A percentile compares a stretch with the other conserved stretches of the same genome.
phyloP scores from a whole-genome alignment of 768 basidiomycete genomes.

The Hypsizygus marmoreus region DNA sequence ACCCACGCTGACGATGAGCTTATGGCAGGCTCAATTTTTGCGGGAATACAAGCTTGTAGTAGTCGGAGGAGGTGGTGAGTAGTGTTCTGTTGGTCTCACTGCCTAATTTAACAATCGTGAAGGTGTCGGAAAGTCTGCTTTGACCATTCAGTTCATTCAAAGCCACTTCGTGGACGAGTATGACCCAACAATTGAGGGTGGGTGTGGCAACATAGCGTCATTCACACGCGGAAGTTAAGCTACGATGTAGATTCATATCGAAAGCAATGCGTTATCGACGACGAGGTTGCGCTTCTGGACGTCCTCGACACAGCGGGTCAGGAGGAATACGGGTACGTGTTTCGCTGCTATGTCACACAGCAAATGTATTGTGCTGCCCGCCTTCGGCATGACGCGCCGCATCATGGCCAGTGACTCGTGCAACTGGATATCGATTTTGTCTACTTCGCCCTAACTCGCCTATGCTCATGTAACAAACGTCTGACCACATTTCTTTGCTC shows the following conservation, averaged over 20 bases:
- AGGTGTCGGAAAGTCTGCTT: slow-evolving; percentile 74
- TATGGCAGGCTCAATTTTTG: slow-evolving; percentile 77
- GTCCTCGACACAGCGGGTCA: slow-evolving; percentile 98
- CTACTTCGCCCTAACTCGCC: no score
- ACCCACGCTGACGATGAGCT: slow-evolving; percentile 13
- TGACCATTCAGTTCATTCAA: slow-evolving; percentile 99
- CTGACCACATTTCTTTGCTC: no score
- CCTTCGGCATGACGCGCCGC: no score
- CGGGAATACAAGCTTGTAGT: slow-evolving; percentile 99
- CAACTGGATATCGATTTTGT: no score
- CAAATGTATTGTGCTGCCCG: no score
- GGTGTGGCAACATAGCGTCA: slow-evolving; percentile 11
- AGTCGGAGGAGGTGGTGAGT: slow-evolving; percentile 93
- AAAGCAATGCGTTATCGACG: slow-evolving; percentile 96
- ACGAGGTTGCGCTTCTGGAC: slow-evolving; percentile 96
- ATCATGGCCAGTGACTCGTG: no score
- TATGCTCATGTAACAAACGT: no score
- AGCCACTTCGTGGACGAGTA: slow-evolving; percentile 91
- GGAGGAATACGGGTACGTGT: slow-evolving; percentile 92
- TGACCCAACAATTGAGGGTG: slow-evolving; percentile 95
- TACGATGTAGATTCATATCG: slow-evolving; percentile 80
- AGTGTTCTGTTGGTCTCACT: slow-evolving; percentile 3
- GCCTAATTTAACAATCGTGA: slow-evolving; percentile 1
- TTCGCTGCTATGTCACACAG: no score
- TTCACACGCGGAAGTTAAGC: not conserved